These are phyloP conservation scores for Clarireedia monteithiana DNA, from an alignment of 2,329 filamentous ascomycete species.

Conservation along the genomic window DNA sequence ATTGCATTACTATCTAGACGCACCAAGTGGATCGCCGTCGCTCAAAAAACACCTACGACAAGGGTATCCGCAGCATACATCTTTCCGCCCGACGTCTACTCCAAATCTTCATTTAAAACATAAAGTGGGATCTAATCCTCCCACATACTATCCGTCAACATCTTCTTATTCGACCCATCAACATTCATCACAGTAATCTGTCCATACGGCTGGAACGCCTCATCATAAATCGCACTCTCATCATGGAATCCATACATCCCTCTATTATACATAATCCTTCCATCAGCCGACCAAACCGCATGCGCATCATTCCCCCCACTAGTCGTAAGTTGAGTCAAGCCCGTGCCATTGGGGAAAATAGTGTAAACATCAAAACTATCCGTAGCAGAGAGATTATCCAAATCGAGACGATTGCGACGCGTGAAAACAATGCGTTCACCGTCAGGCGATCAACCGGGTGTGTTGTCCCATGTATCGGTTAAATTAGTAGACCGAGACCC, in stretches of 20 bases:
- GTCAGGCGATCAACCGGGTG: slow-evolving; percentile 34
- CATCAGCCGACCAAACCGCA: slow-evolving; percentile 36
- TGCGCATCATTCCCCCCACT: slow-evolving; percentile 36
- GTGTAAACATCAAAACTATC: slow-evolving; percentile 35
- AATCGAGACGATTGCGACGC: slow-evolving; percentile 26
- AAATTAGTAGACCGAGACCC: slow-evolving; percentile 28
- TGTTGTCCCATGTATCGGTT: slow-evolving; percentile 34
- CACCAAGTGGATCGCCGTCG: too few relatives aligned
- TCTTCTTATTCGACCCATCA: slow-evolving; percentile 31
- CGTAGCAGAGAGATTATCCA: not conserved
- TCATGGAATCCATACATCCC: slow-evolving; percentile 38
- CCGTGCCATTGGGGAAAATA: slow-evolving; percentile 34
- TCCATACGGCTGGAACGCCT: slow-evolving; percentile 39
- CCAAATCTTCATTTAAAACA: slow-evolving; percentile 15
- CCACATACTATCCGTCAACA: slow-evolving; percentile 29
- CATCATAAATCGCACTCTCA: slow-evolving; percentile 34
- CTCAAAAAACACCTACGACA: not conserved
- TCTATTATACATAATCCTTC: slow-evolving; percentile 34
- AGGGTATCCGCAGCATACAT: not conserved
- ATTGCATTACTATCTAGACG: too few relatives aligned
- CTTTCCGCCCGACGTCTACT: not conserved
- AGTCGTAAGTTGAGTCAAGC: slow-evolving; percentile 29
- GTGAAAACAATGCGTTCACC: slow-evolving; percentile 34
- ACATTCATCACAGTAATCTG: slow-evolving; percentile 38
- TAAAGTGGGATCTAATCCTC: slow-evolving; percentile 30